phyloP scores from a whole-genome alignment of 2,329 filamentous ascomycete genomes.

The Purpureocillium lavendulum region DNA sequence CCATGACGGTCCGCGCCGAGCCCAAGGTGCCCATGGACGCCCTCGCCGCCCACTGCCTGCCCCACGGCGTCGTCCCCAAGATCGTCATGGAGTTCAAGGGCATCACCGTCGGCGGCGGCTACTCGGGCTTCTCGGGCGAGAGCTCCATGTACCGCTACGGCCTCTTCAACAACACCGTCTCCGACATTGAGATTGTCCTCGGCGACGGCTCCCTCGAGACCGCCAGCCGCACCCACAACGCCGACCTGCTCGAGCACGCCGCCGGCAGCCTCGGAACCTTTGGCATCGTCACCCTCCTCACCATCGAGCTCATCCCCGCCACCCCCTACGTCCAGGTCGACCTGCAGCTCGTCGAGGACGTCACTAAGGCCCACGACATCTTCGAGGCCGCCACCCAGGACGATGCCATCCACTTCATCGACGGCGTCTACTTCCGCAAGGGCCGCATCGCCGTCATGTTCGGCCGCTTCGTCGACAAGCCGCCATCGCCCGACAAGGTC shows the following conservation, averaged over 20 bases:
- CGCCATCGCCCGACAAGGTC: conserved; percentile 35
- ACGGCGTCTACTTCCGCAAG: conserved; percentile 44
- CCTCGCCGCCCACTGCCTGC: conserved; percentile 41
- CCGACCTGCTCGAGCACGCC: conserved; percentile 43
- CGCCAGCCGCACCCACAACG: conserved; percentile 33
- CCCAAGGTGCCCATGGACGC: conserved; percentile 52
- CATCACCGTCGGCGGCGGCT: conserved; percentile 51
- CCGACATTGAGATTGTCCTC: conserved; percentile 45
- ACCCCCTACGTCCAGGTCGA: conserved; percentile 40
- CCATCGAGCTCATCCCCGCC: conserved; percentile 40
- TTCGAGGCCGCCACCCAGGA: conserved; percentile 21
- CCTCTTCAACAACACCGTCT: conserved; percentile 45
- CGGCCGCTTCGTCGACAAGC: conserved; percentile 34
- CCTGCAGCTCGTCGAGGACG: conserved; percentile 29
- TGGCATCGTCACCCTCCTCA: conserved; percentile 46
- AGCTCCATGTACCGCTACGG: conserved; percentile 49
- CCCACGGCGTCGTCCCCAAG: conserved; percentile 41
- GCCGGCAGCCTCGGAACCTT: conserved; percentile 46
- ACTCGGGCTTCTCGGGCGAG: conserved; percentile 46
- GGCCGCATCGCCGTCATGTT: conserved; percentile 40
- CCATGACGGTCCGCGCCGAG: conserved; percentile 43
- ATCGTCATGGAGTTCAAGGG: conserved; percentile 54
- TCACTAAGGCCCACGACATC: conserved; percentile 23
- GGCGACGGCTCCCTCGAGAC: conserved; percentile 41
- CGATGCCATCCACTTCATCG: conserved; percentile 41